Evolutionary conservation across 768 basidiomycete genomes (phyloP).

Genomic region (Candolleomyces aberdarensis): DNA sequence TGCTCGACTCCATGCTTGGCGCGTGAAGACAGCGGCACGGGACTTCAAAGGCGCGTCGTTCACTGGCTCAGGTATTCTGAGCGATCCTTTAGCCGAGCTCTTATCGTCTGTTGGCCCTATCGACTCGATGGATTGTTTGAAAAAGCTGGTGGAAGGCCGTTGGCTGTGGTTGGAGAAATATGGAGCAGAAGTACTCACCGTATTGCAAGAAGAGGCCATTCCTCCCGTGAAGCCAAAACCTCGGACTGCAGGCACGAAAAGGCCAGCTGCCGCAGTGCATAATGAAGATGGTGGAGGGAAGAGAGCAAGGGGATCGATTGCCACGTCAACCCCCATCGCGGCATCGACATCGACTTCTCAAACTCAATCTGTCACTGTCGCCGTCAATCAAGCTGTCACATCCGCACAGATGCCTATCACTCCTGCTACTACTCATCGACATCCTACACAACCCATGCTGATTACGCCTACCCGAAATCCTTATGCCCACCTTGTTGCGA

Average conservation of each 20-base stretch:
- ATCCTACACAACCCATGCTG: too few species aligned
- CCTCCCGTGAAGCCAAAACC: not conserved
- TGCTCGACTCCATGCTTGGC: not conserved
- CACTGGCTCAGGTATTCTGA: not conserved
- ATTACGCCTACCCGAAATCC: too few species aligned
- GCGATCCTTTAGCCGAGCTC: not conserved
- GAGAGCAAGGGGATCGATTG: too few species aligned
- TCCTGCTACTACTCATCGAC: too few species aligned
- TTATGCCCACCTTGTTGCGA: too few species aligned
- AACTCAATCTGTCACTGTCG: too few species aligned
- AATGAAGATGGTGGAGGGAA: too few species aligned
- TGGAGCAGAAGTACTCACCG: not conserved
- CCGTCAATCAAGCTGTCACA: too few species aligned
- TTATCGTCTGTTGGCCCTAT: not conserved
- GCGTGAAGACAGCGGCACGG: not conserved
- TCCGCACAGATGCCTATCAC: too few species aligned
- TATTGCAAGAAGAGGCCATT: not conserved
- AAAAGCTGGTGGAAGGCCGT: not conserved
- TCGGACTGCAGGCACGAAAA: not conserved
- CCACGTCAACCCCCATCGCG: too few species aligned
- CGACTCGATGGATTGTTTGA: not conserved
- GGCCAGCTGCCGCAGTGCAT: too few species aligned
- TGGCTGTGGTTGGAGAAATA: not conserved
- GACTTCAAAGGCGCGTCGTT: not conserved
- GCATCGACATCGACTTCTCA: too few species aligned